Percentiles rank a stretch among this genome's conserved stretches.
phyloP scores from a whole-genome alignment of 2,329 filamentous ascomycete species.

The Neoscytalidium dimidiatum region DNA sequence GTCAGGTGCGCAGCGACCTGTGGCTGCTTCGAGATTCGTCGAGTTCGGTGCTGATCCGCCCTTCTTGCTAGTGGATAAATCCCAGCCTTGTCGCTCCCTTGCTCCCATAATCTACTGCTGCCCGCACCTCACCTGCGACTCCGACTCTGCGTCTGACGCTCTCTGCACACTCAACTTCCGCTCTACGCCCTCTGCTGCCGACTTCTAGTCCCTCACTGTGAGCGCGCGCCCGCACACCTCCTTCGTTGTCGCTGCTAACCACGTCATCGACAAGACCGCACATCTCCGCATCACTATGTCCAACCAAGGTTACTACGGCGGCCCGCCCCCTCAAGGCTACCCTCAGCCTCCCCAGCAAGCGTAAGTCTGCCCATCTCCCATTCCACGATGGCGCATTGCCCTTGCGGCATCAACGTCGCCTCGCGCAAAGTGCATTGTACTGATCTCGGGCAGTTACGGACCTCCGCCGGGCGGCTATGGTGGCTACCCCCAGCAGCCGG shows the following conservation, averaged over 20 bases:
- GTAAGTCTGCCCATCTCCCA: not conserved
- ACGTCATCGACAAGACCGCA: not conserved
- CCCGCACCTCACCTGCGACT: not conserved
- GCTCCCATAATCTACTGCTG: conserved; percentile 6
- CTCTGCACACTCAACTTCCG: not conserved
- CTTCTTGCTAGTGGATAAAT: conserved; percentile 15
- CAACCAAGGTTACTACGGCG: conserved; percentile 40
- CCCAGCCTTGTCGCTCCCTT: conserved; percentile 14
- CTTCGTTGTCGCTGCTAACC: not conserved
- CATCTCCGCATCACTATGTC: conserved; percentile 31
- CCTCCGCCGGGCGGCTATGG: not conserved
- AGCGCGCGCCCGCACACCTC: not conserved
- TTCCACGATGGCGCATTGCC: conserved; percentile 24
- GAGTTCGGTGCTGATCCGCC: conserved; percentile 10
- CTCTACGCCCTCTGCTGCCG: not conserved
- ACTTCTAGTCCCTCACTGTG: not conserved
- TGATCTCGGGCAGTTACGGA: not conserved
- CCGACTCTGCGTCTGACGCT: conserved; percentile 12
- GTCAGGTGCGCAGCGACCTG: conserved; percentile 8
- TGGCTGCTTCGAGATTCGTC: conserved; percentile 14
- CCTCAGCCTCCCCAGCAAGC: not conserved
- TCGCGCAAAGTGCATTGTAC: not conserved
- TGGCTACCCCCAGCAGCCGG: not conserved
- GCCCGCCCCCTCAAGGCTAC: conserved; percentile 25
- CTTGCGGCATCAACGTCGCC: conserved; percentile 1